Base-by-base conservation (phyloP, 148 eudicot genomes). In the Salicornia ramosissima region DNA sequence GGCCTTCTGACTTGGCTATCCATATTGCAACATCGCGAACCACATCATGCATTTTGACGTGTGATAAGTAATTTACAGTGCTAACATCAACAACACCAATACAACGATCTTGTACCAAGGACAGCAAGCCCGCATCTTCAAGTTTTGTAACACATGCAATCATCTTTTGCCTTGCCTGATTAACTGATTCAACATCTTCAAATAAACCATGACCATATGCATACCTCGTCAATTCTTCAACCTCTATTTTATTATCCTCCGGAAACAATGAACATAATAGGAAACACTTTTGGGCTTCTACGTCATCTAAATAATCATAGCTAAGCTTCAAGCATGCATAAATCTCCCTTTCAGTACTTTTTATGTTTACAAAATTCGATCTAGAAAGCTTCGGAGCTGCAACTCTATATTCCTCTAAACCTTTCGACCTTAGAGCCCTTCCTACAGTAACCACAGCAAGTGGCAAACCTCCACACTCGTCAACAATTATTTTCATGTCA, bases 21-120 rank as follows among this genome's bases (percentile, higher is more conserved):
- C 64, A 59, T 29, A 59, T 21, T 28, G 64, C 64, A 18, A 59
- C 36, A 59, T 59, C 64, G 30, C 64, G 64, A 11, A 59, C 64
- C 64, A 59, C 30, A 31, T 59, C 64, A 18, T 59, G 64, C 64
- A 59, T 59, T 18, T 12, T 33, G 15, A 59, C n/a, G n/a, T 40
- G 10, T 0, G 14, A 40, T 4, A 11, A 33, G 2, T 59, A n/a
- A 13, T 29, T 8, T 13, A 28, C 26, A 15, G 24, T 24, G 5
- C 6, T 55, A 21, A 59, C 6, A 14, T 29, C 12, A 13, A 30
- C 64, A 3, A 16, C 64, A 40, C 3, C 2, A 28, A 10, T n/a
- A 29, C 13, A 4, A 28, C 10, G 39, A 13, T 59, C 18, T n/a
- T n/a, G n/a, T n/a, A 4, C 13, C 6, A 10, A 40, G 4, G 39